Base-by-base conservation (phyloP, 371 early-diverging fungal species). In the Entomophthora muscae region DNA sequence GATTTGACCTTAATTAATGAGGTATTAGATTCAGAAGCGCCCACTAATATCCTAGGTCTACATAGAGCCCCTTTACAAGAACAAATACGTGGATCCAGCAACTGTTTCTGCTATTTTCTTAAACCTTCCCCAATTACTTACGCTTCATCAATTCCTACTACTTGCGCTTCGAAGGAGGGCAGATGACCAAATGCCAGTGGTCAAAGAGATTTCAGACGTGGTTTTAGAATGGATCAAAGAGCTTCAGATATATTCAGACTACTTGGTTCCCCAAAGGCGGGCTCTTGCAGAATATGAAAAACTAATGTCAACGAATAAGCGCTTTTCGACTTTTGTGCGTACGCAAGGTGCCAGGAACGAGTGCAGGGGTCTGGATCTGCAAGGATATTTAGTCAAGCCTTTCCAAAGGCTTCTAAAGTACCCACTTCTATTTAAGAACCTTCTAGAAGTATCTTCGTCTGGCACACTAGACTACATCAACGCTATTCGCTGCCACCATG, bases 11-110 rank as follows among this genome's bases (percentile, higher is more conserved):
- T 78, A 1, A 52, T 78, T n/a, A 71, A 72, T 52, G 72, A 71
- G 66, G 73, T 72, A 76, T 63, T 91, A 82, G 67, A 81, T 88
- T 27, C 75, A 77, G 29, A 89, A 89, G 66, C 55, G 77, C 21
- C 62, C 63, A 21, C 42, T 76, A 1, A 42, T 76, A 21, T 72
- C 71, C 51, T 71, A 71, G 66, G 73, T 72, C 3, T 61, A 0
- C 29, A 70, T 76, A 32, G 31, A 28, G 27, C 54, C 54, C 2
- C 27, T 63, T 32, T 10, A n/a, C 22, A 24, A 56, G 32, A 17
- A 17, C 7, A 23, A 28, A 23, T 54, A 52, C 2, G n/a, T 63
- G 21, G 30, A 30, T 5, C 26, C 28, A 2, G 28, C 53, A 23
- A 22, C 10, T 27, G 3, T 55, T 24, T 3, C 22, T 29, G 21